Percentiles rank a stretch among this genome's conserved stretches.
Evolutionary conservation across 306 rosid species (phyloP).

Genomic region (Bauhinia variegata): DNA sequence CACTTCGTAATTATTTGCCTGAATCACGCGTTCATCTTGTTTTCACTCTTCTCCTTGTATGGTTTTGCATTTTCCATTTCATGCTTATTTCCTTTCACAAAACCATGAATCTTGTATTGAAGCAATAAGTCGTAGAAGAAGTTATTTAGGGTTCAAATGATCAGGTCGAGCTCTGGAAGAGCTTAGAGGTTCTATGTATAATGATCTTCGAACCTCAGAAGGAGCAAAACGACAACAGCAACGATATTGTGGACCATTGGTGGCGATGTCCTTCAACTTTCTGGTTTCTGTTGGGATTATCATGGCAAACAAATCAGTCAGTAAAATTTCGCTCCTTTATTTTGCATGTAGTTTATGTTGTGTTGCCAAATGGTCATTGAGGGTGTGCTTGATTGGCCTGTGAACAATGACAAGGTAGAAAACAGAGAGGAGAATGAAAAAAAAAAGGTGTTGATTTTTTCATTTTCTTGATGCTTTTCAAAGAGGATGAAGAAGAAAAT

Average conservation of each 20-base stretch:
- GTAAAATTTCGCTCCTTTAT: constrained; percentile 5
- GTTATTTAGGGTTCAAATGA: constrained; percentile 32
- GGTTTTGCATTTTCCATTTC: not conserved
- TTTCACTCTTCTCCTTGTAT: not conserved
- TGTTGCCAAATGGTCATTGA: not conserved
- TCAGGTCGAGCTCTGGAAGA: constrained; percentile 87
- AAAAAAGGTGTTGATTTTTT: too few relatives aligned
- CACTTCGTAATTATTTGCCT: not conserved
- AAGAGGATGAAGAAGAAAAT: too few relatives aligned
- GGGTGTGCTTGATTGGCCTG: too few relatives aligned
- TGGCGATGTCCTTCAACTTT: constrained; percentile 83
- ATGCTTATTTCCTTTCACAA: not conserved
- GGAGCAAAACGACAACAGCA: constrained; percentile 96
- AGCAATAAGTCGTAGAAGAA: not conserved
- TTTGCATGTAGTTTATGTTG: not conserved
- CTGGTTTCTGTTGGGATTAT: constrained; percentile 76
- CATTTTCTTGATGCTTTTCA: too few relatives aligned
- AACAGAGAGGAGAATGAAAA: too few relatives aligned
- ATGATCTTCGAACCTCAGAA: constrained; percentile 83
- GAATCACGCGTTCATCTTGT: not conserved
- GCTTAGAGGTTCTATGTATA: constrained; percentile 75
- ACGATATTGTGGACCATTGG: constrained; percentile 75
- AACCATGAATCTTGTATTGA: not conserved
- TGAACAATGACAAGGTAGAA: too few relatives aligned
- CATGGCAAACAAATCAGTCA: constrained; percentile 77